Evolutionary conservation across 805 yeast genomes (phyloP), one percentile per base, ranked within the genome.

Genomic region (Candida endomychidarum): DNA sequence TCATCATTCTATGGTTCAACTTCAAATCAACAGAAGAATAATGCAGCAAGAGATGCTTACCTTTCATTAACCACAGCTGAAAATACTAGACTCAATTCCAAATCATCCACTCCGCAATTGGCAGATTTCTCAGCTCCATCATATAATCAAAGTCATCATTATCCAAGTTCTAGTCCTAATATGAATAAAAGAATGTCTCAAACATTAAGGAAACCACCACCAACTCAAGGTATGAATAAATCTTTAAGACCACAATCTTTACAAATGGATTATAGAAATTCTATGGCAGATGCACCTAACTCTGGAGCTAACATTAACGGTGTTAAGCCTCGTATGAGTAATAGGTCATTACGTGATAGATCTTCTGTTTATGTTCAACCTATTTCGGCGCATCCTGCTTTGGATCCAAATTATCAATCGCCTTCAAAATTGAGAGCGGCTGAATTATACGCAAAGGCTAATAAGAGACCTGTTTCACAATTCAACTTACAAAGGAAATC

Each of bases 1-100:
- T 45, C 51, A 8, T 52, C 65, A 4, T 50, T 53, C 26, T 53
- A 52, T 31, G 47, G 45, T 21, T 29, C 51, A 4, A 25, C 34
- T 12, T 32, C 38, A 12, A 24, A 40, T 4, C 43, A 34, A 11
- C 29, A 17, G 18, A 42, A 24, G 24, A 39, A 26, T 18, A 64
- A 56, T 43, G 69, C 83, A 1, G 86, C 86, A 0, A 75, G 75
- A 19, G 75, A 73, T 43, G 88, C 86, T 0, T 83, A 83, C 50
- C 54, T 83, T 31, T 80, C 86, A 0, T 60, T 82, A 39, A 74
- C 90, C 1, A 85, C 93, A 0, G 90, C 90, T 1, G 89, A 84
- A 53, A 85, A 85, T 57, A 85, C 93, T 0, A 70, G 89, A 43
- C 55, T 83, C 41, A 85, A 85, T 60, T 83, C 91, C 1, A 74